Base-by-base conservation (phyloP, 2,329 filamentous ascomycete genomes). In the Ophiostoma perfectum region DNA sequence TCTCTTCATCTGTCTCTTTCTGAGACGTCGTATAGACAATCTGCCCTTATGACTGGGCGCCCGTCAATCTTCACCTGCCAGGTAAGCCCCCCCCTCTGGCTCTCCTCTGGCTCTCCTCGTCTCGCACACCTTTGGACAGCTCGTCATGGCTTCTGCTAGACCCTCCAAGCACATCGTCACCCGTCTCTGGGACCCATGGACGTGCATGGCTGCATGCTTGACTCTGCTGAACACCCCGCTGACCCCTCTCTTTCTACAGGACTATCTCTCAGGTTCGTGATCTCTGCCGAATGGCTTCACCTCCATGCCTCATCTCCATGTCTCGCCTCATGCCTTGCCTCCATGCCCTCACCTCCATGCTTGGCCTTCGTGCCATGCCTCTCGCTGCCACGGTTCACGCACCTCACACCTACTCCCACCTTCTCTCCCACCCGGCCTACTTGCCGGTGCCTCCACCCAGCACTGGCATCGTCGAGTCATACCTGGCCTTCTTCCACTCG, bases 61-160 rank as follows among this genome's bases (percentile, higher is more conserved):
- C 84, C 86, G 82, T 92, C 90, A 80, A 86, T 89, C 80, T 93
- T 92, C 84, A 93, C 90, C 82, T 93, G 90, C 81, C 90, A 93
- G 88, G 90, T 92, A 89, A 72, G 84, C 79, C 52, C n/a, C 49
- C 55, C 55, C n/a, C 9, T 5, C 52, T 52, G 47, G 47, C 47
- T 27, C 2, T 52, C 27, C 55, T 60, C 55, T 38, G 49, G n/a
- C 27, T 38, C 27, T 38, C 55, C 6, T 18, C 6, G 4, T 66
- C 14, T 66, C 38, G 39, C 41, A 38, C n/a, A 11, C 44, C 8
- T 36, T 11, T 4, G 7, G 12, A 7, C n/a, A 16, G 9, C n/a
- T 47, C 52, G 47, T 39, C 60, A 55, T 62, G 36, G 36, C 55
- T 62, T 27, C n/a, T 4, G 27, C 27, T 60, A 14, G 27, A 38